phyloP scores from a whole-genome alignment of 169 alveolate species.

The Eimeria acervulina region DNA sequence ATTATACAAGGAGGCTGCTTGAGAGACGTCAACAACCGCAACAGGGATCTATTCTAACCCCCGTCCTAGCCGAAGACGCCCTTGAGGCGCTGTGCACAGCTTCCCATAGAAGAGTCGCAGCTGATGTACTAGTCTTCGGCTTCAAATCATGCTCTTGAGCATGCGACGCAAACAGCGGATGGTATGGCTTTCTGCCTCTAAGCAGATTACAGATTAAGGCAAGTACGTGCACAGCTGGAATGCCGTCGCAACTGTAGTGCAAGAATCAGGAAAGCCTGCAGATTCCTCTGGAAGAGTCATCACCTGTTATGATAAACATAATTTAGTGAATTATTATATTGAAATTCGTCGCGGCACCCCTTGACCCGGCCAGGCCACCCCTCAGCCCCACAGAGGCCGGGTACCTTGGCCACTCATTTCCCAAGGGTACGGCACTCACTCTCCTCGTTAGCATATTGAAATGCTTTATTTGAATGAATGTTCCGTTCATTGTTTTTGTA shows the following conservation, averaged over 20 bases:
- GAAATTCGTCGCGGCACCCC: neutral
- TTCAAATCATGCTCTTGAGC: neutral
- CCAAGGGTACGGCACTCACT: neutral
- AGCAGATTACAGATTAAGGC: neutral
- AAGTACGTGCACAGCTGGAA: neutral
- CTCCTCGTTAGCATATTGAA: neutral
- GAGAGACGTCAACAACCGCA: neutral
- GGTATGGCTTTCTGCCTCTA: neutral
- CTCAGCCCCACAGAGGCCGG: conserved; percentile 2
- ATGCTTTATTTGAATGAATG: neutral
- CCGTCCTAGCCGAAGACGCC: too few relatives aligned
- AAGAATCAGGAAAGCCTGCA: neutral
- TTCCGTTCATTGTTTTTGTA: neutral
- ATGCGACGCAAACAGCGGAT: neutral
- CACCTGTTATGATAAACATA: neutral
- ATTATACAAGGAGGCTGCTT: neutral
- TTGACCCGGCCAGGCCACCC: neutral
- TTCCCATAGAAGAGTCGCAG: neutral
- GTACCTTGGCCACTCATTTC: neutral
- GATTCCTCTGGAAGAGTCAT: neutral
- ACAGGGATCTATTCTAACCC: neutral
- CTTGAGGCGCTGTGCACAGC: conserved; percentile 22
- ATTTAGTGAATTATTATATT: neutral
- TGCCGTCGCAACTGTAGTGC: neutral
- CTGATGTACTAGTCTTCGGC: neutral